These are phyloP conservation scores for Macadamia tetraphylla DNA, from an alignment of 164 flowering plant species.

Conservation along the genomic window DNA sequence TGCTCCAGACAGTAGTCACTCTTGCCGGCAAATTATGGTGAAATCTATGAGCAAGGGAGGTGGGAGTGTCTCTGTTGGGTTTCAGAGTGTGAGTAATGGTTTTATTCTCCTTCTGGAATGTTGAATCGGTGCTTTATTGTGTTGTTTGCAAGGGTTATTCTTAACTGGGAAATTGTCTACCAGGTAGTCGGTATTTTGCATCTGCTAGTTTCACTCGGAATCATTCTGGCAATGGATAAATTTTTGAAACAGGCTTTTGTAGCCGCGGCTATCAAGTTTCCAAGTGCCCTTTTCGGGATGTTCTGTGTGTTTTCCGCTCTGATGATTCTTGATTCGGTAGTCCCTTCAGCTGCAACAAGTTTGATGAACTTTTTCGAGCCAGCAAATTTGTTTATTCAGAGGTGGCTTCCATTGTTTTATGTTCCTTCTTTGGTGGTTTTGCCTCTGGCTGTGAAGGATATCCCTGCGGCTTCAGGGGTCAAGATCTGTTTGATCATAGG, in stretches of 20 bases:
- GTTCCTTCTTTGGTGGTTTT: constrained; percentile 91
- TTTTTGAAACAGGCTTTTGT: constrained; percentile 68
- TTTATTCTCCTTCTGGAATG: not conserved
- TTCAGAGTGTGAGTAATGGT: constrained; percentile 35
- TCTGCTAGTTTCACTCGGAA: constrained; percentile 74
- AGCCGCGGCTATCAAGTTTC: constrained; percentile 83
- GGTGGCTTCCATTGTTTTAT: constrained; percentile 95
- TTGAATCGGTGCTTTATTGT: constrained; percentile 1
- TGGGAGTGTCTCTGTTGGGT: constrained; percentile 24
- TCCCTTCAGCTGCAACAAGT: constrained; percentile 57
- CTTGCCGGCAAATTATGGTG: constrained; percentile 14
- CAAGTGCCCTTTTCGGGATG: constrained; percentile 95
- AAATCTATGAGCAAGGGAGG: constrained; percentile 26
- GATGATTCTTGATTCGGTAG: constrained; percentile 48
- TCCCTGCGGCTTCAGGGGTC: constrained; percentile 88
- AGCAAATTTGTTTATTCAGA: constrained; percentile 76
- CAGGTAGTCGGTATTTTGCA: constrained; percentile 61
- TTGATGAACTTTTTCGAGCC: constrained; percentile 85
- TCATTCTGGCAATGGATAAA: constrained; percentile 82
- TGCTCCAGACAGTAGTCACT: constrained; percentile 16
- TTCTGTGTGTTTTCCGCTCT: constrained; percentile 78
- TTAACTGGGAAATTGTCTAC: constrained; percentile 3
- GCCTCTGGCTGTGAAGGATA: constrained; percentile 83
- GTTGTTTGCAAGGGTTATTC: not conserved
- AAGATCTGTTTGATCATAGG: constrained; percentile 78